phyloP scores from a whole-genome alignment of 179 eudicot species.

The Dionaea muscipula region DNA sequence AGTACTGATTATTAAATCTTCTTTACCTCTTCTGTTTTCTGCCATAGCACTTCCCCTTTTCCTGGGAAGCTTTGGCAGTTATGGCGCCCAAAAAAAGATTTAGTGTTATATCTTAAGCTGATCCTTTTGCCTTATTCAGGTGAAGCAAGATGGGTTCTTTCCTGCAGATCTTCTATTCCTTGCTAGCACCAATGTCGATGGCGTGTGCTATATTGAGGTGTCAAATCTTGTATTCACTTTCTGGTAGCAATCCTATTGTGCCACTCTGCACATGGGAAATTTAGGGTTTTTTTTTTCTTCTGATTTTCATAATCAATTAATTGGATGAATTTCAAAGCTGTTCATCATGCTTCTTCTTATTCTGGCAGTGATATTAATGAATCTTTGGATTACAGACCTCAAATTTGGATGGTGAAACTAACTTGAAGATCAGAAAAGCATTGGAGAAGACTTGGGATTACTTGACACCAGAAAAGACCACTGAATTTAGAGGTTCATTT shows the following conservation, averaged over 20 bases:
- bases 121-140: constrained; percentile 31
- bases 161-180: constrained; percentile 91
- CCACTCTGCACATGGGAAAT: too few species aligned
- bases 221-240: constrained; percentile 1
- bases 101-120: not conserved
- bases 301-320: too few species aligned
- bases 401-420: constrained; percentile 97
- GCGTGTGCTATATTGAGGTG: constrained; percentile 98
- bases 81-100: too few species aligned
- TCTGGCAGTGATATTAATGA: not conserved
- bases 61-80: too few species aligned
- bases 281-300: too few species aligned
- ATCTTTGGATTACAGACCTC: constrained; percentile 53
- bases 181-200: constrained; percentile 91
- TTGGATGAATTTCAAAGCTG: too few species aligned
- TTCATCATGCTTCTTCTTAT: constrained; percentile 5
- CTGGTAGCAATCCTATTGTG: constrained; percentile 1
- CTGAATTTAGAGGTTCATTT: constrained; percentile 66
- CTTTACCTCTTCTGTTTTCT: too few species aligned
- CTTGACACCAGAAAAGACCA: constrained; percentile 58
- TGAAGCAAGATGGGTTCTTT: constrained; percentile 80
- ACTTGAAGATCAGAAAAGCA: constrained; percentile 95
- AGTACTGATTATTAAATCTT: too few species aligned
- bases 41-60: too few species aligned
- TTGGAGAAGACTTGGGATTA: constrained; percentile 97